These are phyloP conservation scores for Chloromonas sp. DNA, from an alignment of 163 green algal species.

Conservation along the genomic window DNA sequence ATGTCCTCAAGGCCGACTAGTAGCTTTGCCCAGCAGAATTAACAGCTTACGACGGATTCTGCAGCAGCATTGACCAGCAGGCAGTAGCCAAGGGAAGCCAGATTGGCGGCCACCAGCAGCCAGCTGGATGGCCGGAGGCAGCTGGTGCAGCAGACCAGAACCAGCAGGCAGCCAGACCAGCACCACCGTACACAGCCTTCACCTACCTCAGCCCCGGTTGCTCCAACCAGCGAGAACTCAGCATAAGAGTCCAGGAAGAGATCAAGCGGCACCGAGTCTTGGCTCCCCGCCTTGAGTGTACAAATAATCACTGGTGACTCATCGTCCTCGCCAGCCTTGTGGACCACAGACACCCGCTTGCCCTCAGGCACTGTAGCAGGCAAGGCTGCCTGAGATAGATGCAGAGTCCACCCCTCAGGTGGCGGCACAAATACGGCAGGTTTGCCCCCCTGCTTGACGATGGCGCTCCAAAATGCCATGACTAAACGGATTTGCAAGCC, in stretches of 20 bases:
- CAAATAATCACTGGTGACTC: slow-evolving; percentile 34
- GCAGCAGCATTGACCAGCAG: too few species aligned
- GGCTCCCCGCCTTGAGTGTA: slow-evolving; percentile 38
- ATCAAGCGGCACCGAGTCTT: slow-evolving; percentile 47
- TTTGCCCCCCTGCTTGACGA: slow-evolving; percentile 42
- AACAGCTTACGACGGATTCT: too few species aligned
- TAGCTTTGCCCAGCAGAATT: too few species aligned
- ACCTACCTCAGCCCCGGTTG: background rate
- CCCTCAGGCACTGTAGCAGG: slow-evolving; percentile 26
- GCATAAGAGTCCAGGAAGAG: slow-evolving; percentile 56
- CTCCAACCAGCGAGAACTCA: slow-evolving; percentile 48
- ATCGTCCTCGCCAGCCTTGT: slow-evolving; percentile 5
- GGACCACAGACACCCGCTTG: slow-evolving; percentile 29
- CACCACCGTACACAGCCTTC: background rate
- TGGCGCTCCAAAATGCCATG: slow-evolving; percentile 39
- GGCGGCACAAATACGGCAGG: slow-evolving; percentile 35
- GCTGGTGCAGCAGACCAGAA: too few species aligned
- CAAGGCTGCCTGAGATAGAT: slow-evolving; percentile 39
- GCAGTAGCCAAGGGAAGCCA: too few species aligned
- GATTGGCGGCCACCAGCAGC: too few species aligned
- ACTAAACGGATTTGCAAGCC: too few species aligned
- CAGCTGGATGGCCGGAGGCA: too few species aligned
- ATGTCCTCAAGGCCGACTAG: too few species aligned
- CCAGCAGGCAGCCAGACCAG: too few species aligned
- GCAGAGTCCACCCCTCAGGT: slow-evolving; percentile 39